These are phyloP conservation scores for Ophiostoma perfectum DNA, from an alignment of 2,329 filamentous ascomycete species.

Conservation along the genomic window DNA sequence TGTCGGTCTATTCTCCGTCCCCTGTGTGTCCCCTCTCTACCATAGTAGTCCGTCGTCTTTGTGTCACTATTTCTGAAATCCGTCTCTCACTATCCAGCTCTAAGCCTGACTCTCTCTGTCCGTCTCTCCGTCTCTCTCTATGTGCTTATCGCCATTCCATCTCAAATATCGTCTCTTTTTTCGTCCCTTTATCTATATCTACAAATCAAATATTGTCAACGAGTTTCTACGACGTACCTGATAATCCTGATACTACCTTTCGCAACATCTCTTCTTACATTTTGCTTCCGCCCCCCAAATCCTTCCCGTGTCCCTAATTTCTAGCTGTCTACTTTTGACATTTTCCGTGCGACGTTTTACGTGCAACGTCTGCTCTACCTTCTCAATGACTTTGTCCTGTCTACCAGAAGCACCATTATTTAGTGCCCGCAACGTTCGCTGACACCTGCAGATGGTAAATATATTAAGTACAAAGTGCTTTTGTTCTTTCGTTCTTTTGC, in stretches of 20 bases:
- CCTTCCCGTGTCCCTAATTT: slow-evolving; percentile 7
- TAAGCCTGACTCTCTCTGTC: not conserved
- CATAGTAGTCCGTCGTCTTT: too few relatives aligned
- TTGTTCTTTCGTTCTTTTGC: not conserved
- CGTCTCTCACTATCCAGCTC: not conserved
- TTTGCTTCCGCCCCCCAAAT: slow-evolving; percentile 9
- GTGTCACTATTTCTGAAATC: not conserved
- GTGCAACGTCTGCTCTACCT: too few relatives aligned
- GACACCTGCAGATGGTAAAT: slow-evolving; percentile 2
- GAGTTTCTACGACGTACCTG: not conserved
- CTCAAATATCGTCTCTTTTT: not conserved
- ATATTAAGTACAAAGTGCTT: not conserved
- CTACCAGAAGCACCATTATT: not conserved
- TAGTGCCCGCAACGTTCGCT: slow-evolving; percentile 1
- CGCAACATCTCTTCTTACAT: slow-evolving; percentile 5
- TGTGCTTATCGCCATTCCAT: not conserved
- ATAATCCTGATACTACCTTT: not conserved
- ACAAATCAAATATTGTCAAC: not conserved
- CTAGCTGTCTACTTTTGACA: not conserved
- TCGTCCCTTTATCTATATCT: not conserved
- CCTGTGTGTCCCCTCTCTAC: not conserved
- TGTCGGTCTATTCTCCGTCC: slow-evolving; percentile 12
- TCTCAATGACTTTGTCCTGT: not conserved
- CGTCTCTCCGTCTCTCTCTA: not conserved
- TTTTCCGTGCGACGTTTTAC: too few relatives aligned